A percentile compares a stretch with the other conserved stretches of the same genome.
phyloP scores from a whole-genome alignment of 768 basidiomycete genomes.

The Saitozyma podzolica region DNA sequence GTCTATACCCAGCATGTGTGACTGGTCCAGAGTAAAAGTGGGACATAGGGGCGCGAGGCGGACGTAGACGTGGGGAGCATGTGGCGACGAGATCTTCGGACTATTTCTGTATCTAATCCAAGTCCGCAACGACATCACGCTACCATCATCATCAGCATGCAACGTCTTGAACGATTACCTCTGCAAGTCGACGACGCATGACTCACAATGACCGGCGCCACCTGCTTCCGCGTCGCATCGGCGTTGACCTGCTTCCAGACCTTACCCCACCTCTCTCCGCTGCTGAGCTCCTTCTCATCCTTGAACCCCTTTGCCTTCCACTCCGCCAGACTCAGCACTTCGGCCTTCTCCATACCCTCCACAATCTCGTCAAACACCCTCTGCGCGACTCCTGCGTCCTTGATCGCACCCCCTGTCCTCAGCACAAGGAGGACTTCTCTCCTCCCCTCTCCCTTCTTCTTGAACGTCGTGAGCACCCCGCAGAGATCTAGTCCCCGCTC shows the following conservation, averaged over 20 bases:
- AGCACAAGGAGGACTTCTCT: conserved; percentile 71
- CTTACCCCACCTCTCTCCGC: conserved; percentile 28
- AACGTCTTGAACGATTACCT: conserved; percentile 1
- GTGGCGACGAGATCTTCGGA: too few species aligned
- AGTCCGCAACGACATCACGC: conserved; percentile 36
- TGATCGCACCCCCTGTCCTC: conserved; percentile 53
- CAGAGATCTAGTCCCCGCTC: conserved; percentile 67
- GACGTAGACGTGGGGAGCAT: too few species aligned
- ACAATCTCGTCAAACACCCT: conserved; percentile 60
- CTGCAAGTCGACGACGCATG: not conserved
- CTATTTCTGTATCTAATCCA: conserved; percentile 10
- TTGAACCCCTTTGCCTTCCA: conserved; percentile 46
- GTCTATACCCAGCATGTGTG: too few species aligned
- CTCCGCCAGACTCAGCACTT: conserved; percentile 58
- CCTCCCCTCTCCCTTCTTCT: conserved; percentile 58
- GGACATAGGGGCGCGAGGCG: too few species aligned
- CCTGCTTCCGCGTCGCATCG: conserved; percentile 54
- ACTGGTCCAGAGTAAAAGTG: too few species aligned
- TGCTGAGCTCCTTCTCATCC: conserved; percentile 15
- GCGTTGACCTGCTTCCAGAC: conserved; percentile 55
- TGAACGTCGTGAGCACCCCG: conserved; percentile 76
- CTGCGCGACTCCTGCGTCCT: conserved; percentile 18
- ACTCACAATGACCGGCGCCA: conserved; percentile 53
- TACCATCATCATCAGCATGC: conserved; percentile 7
- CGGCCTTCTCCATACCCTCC: conserved; percentile 62